Conservation (phyloP, 495 filamentous ascomycete genomes). For the Penicillium dipodomyicola region DNA sequence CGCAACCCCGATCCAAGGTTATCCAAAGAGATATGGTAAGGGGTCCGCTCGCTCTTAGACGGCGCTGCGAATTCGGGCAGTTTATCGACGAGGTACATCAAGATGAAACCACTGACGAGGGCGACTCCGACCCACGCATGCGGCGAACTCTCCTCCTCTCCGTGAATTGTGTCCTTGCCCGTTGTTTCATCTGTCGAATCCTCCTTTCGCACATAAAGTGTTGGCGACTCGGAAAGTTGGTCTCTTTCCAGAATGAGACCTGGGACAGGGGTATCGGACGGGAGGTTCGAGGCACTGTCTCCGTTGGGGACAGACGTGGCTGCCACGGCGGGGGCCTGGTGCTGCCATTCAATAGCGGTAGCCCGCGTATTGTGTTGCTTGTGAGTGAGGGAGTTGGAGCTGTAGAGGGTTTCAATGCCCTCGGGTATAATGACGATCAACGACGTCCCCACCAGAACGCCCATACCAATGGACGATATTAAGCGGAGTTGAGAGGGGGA, state of each 20-base stretch:
- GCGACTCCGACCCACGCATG: slow-evolving; percentile 82
- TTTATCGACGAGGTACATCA: slow-evolving; percentile 96
- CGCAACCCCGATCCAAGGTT: slow-evolving; percentile 61
- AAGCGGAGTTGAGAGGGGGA: slow-evolving; percentile 86
- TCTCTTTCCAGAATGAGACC: slow-evolving; percentile 20
- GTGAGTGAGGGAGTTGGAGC: slow-evolving; percentile 42
- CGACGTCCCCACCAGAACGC: slow-evolving; percentile 89
- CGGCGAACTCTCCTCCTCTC: slow-evolving; percentile 47
- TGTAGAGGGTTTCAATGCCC: slow-evolving; percentile 88
- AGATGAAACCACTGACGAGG: slow-evolving; percentile 81
- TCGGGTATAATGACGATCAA: slow-evolving; percentile 98
- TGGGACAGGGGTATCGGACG: slow-evolving; percentile 19
- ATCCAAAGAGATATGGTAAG: slow-evolving; percentile 77
- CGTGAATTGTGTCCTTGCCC: slow-evolving; percentile 26
- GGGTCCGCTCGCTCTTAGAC: slow-evolving; percentile 51
- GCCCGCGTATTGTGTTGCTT: slow-evolving; percentile 35
- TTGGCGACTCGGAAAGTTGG: slow-evolving; percentile 13
- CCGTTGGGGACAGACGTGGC: slow-evolving; percentile 12
- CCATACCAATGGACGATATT: slow-evolving; percentile 90
- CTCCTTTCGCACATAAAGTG: slow-evolving; percentile 28
- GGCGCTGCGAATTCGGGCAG: slow-evolving; percentile 68
- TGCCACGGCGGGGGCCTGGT: slow-evolving; percentile 26
- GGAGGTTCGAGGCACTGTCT: slow-evolving; percentile 3
- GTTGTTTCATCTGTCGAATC: slow-evolving; percentile 40
- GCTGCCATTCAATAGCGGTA: slow-evolving; percentile 31